Conservation (phyloP, 345 rosid species). For the Iberis pinnata region DNA sequence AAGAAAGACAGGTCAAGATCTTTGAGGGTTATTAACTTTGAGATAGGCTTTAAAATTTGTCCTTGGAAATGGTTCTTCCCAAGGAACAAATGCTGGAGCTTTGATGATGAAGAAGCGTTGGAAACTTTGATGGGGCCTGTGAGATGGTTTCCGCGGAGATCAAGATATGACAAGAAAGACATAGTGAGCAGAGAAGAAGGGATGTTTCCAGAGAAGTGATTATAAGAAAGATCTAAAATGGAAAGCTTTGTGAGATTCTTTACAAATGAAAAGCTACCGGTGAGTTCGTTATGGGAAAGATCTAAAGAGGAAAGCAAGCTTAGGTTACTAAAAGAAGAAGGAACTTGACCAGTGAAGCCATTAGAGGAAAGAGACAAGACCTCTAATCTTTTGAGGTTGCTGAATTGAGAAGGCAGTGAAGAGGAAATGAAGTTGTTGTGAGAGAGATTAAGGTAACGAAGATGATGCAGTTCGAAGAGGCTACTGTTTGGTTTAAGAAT, state of each 20-base stretch:
- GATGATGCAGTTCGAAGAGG: slow-evolving; percentile 8
- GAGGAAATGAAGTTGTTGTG: slow-evolving; percentile 14
- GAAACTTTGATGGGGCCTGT: not conserved
- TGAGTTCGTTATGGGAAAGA: slow-evolving; percentile 7
- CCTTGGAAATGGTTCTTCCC: slow-evolving; percentile 4
- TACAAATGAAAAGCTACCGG: slow-evolving; percentile 8
- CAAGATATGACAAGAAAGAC: slow-evolving; percentile 7
- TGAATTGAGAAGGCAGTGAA: slow-evolving; percentile 7
- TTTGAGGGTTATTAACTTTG: not conserved
- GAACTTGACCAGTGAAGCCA: slow-evolving; percentile 7
- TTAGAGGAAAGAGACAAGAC: slow-evolving; percentile 13
- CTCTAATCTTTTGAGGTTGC: slow-evolving; percentile 8
- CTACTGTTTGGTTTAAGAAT: slow-evolving; percentile 16
- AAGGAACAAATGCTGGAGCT: not conserved
- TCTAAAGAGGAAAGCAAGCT: not conserved
- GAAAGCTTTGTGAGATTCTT: not conserved
- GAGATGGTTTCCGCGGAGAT: not conserved
- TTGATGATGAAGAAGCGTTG: not conserved
- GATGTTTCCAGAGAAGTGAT: slow-evolving; percentile 2
- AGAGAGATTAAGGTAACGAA: slow-evolving; percentile 1
- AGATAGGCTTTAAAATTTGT: not conserved
- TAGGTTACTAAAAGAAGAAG: slow-evolving; percentile 9
- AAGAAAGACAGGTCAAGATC: not conserved
- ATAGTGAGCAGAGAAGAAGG: slow-evolving; percentile 4
- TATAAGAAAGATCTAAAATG: not conserved